These are phyloP conservation scores for Ascomycota sp. DNA, from an alignment of 2,329 filamentous ascomycete species.

Conservation along the genomic window DNA sequence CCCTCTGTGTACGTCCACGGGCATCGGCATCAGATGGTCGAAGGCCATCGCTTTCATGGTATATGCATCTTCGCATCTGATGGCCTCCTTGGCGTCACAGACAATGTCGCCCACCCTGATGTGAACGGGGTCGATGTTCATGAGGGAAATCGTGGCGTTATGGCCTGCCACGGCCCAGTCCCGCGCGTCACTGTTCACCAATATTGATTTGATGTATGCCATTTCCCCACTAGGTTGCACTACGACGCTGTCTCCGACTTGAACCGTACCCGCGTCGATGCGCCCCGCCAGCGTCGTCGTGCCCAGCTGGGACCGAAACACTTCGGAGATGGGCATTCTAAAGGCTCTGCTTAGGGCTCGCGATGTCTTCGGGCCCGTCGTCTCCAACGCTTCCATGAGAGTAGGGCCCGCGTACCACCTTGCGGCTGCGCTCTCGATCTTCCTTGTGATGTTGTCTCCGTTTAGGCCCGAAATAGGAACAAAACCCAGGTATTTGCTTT, in stretches of 20 bases:
- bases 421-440: slow-evolving; percentile 31
- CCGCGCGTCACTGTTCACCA: slow-evolving; percentile 48
- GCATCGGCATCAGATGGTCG: slow-evolving; percentile 73
- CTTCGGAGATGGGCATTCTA: slow-evolving; percentile 70
- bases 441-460: slow-evolving; percentile 63
- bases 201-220: slow-evolving; percentile 62
- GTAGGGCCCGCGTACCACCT: slow-evolving; percentile 69
- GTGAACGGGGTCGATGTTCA: slow-evolving; percentile 68
- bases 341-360: slow-evolving; percentile 60
- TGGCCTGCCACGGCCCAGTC: slow-evolving; percentile 92
- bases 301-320: slow-evolving; percentile 65
- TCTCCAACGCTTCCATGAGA: slow-evolving; percentile 66
- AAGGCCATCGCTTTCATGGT: slow-evolving; percentile 75
- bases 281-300: slow-evolving; percentile 73
- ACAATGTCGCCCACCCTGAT: slow-evolving; percentile 70
- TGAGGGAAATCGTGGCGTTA: slow-evolving; percentile 65
- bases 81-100: slow-evolving; percentile 48
- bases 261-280: slow-evolving; percentile 65
- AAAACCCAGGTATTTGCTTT: slow-evolving; percentile 61
- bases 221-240: slow-evolving; percentile 66
- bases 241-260: slow-evolving; percentile 62
- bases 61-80: slow-evolving; percentile 52
- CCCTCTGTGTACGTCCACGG: slow-evolving; percentile 74
- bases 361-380: slow-evolving; percentile 45
- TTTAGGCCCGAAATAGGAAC: slow-evolving; percentile 77